A percentile compares a stretch with the other conserved stretches of the same genome.
These are phyloP conservation scores for Ceratobasidium sp. DNA, from an alignment of 1,284 basidiomycete genomes.

Conservation along the genomic window DNA sequence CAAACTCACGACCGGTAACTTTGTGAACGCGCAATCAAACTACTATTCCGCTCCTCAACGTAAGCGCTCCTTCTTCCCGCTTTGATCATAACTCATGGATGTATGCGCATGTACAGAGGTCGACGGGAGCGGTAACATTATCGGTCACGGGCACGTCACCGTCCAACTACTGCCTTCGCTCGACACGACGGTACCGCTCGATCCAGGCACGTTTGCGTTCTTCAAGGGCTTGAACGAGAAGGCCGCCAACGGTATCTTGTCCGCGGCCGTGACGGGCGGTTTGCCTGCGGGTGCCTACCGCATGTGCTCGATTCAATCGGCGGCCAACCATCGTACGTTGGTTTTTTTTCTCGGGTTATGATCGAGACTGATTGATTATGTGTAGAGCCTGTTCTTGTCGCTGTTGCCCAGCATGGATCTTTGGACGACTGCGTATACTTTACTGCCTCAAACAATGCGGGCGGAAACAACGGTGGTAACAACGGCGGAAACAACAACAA, in stretches of 20 bases:
- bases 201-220: slow-evolving; percentile 67
- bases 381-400: slow-evolving; percentile 57
- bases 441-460: background rate
- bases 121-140: slow-evolving; percentile 45
- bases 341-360: background rate
- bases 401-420: slow-evolving; percentile 61
- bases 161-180: slow-evolving; percentile 63
- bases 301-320: slow-evolving; percentile 61
- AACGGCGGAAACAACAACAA: background rate
- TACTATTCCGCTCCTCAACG: slow-evolving; percentile 55
- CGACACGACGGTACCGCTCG: slow-evolving; percentile 57
- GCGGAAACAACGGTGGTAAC: slow-evolving; percentile 12
- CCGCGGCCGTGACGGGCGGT: slow-evolving; percentile 56
- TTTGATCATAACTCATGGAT: background rate
- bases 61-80: background rate
- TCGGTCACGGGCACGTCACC: slow-evolving; percentile 68
- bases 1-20: slow-evolving; percentile 48
- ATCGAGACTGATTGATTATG: slow-evolving; percentile 43
- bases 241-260: slow-evolving; percentile 47
- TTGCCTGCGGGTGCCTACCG: slow-evolving; percentile 64
- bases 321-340: slow-evolving; percentile 58
- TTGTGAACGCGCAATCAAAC: slow-evolving; percentile 48
- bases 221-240: slow-evolving; percentile 58
- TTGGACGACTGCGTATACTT: slow-evolving; percentile 60
- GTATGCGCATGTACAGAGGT: slow-evolving; percentile 45